Percentiles rank a stretch among this genome's conserved stretches.
phyloP scores from a whole-genome alignment of 2,329 filamentous ascomycete species.

The Cordyceps militaris region DNA sequence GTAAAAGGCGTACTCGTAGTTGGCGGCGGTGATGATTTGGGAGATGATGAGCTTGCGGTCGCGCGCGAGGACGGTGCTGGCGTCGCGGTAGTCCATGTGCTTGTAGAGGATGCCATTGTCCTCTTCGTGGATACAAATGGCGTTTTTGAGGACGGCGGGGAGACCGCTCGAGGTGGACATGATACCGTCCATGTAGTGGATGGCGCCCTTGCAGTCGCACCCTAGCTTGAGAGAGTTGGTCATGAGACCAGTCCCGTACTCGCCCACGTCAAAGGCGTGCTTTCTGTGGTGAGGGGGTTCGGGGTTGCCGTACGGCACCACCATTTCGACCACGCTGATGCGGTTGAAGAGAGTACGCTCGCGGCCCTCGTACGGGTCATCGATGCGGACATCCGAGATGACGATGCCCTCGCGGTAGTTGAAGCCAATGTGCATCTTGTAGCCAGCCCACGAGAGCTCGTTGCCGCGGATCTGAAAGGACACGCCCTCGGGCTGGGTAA shows the following conservation, averaged over 20 bases:
- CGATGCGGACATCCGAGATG: conserved; percentile 61
- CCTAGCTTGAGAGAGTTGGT: conserved; percentile 60
- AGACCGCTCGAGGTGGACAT: conserved; percentile 65
- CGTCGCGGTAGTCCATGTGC: conserved; percentile 56
- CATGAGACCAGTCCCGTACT: conserved; percentile 57
- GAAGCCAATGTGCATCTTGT: conserved; percentile 65
- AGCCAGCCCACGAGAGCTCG: conserved; percentile 54
- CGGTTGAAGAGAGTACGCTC: conserved; percentile 59
- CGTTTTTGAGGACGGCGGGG: conserved; percentile 57
- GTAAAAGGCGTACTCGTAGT: conserved; percentile 52
- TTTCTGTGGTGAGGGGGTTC: conserved; percentile 58
- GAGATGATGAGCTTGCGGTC: conserved; percentile 55
- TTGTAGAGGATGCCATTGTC: conserved; percentile 56
- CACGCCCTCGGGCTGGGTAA: conserved; percentile 34
- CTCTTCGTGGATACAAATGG: conserved; percentile 31
- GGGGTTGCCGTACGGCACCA: conserved; percentile 60
- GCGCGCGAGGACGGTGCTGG: conserved; percentile 49
- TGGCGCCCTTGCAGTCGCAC: conserved; percentile 65
- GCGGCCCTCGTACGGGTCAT: conserved; percentile 36
- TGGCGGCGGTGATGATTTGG: conserved; percentile 58
- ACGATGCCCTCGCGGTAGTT: conserved; percentile 65
- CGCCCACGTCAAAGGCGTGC: conserved; percentile 63
- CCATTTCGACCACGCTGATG: conserved; percentile 63
- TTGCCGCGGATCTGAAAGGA: conserved; percentile 41
- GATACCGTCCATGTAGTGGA: conserved; percentile 47